Evolutionary conservation across 148 eudicot species (phyloP).

Genomic region (Vaccinium darrowii): DNA sequence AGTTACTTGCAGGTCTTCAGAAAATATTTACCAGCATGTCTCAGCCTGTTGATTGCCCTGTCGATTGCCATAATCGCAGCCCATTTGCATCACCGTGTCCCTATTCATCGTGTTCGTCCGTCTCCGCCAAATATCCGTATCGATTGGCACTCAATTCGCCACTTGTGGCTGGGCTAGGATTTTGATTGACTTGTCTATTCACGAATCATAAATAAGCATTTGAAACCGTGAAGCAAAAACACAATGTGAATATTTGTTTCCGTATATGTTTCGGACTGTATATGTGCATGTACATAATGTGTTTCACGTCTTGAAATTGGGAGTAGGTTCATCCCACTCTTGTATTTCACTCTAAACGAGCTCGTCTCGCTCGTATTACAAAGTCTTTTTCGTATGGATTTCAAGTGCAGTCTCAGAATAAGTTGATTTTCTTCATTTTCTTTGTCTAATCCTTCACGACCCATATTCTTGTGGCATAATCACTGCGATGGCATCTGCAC

Average conservation of each 20-base stretch:
- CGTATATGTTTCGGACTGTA: background rate
- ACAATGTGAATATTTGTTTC: background rate
- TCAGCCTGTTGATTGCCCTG: conserved; percentile 1
- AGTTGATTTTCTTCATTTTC: background rate
- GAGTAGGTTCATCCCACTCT: background rate
- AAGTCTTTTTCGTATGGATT: background rate
- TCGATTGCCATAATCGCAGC: conserved; percentile 11
- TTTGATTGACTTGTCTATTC: conserved; percentile 11
- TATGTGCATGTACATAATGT: background rate
- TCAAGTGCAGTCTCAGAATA: background rate
- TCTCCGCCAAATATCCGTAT: conserved; percentile 9
- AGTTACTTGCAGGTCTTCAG: background rate
- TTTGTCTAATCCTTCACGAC: background rate
- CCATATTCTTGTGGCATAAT: background rate
- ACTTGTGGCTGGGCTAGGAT: conserved; percentile 45
- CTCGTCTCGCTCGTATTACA: background rate
- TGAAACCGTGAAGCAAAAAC: background rate
- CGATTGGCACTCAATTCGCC: conserved; percentile 50
- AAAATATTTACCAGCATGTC: background rate
- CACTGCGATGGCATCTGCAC: too few species aligned
- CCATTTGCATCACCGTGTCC: conserved; percentile 6
- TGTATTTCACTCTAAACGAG: background rate
- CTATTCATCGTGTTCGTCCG: background rate
- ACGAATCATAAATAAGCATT: background rate
- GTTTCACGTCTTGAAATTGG: background rate